Percentiles rank a stretch among this genome's conserved stretches.
These are phyloP conservation scores for Crithidia bombi DNA, from an alignment of 208 protist genomes.

Conservation along the genomic window DNA sequence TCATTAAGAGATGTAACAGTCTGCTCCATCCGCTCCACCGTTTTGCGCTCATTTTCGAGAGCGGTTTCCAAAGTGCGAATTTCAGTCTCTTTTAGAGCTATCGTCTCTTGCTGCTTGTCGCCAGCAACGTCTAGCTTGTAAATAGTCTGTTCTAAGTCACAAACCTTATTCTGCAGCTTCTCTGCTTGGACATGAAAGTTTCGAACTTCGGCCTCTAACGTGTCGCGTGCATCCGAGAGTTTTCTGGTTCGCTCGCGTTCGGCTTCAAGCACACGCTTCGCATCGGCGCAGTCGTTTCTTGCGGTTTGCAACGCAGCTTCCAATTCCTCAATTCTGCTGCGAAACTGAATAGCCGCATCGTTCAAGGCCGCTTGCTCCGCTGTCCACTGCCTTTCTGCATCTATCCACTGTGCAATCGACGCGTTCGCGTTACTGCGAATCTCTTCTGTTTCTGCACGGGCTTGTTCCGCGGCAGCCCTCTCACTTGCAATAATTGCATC, in stretches of 20 bases:
- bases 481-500: constrained; percentile 56
- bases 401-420: constrained; percentile 76
- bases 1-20: constrained; percentile 77
- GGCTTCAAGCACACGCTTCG: constrained; percentile 34
- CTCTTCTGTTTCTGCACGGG: constrained; percentile 64
- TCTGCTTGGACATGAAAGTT: constrained; percentile 52
- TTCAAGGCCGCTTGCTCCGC: constrained; percentile 60
- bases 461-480: constrained; percentile 36
- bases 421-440: constrained; percentile 68
- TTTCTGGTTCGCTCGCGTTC: constrained; percentile 45
- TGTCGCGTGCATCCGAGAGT: constrained; percentile 26
- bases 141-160: constrained; percentile 68
- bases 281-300: constrained; percentile 19
- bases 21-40: constrained; percentile 69
- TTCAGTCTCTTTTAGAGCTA: constrained; percentile 76
- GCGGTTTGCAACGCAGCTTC: constrained; percentile 20
- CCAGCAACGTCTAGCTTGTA: constrained; percentile 72
- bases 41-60: constrained; percentile 43
- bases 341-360: constrained; percentile 37
- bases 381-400: constrained; percentile 81
- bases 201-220: constrained; percentile 45
- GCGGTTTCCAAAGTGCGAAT: constrained; percentile 60
- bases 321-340: constrained; percentile 16
- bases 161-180: constrained; percentile 61
- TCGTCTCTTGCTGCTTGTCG: constrained; percentile 66